Evolutionary conservation across 2,329 filamentous ascomycete genomes (phyloP).

Genomic region (Fusarium ambrosium): DNA sequence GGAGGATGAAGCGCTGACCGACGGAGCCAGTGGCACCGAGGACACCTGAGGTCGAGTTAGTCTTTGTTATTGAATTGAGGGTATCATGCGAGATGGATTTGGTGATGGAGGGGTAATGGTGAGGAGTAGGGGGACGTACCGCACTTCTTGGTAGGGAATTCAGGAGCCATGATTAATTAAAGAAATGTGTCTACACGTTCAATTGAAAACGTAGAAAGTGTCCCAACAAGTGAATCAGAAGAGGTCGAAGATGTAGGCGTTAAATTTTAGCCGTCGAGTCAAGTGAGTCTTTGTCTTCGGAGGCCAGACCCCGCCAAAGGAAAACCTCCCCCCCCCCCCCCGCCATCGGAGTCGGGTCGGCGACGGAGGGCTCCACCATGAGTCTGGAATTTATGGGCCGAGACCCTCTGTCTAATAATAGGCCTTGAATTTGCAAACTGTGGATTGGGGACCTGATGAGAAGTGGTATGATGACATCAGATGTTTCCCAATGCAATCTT

Average conservation of each 20-base stretch:
- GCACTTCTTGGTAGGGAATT: constrained; percentile 71
- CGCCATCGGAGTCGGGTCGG: constrained; percentile 51
- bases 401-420: constrained; percentile 29
- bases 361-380: constrained; percentile 7
- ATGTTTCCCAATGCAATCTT: constrained; percentile 19
- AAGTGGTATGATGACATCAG: constrained; percentile 24
- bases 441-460: background rate
- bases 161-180: constrained; percentile 49
- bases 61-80: constrained; percentile 3
- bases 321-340: constrained; percentile 42
- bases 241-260: constrained; percentile 11
- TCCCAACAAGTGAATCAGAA: background rate
- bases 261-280: constrained; percentile 40
- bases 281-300: constrained; percentile 32
- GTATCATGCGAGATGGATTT: constrained; percentile 10
- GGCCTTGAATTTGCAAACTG: constrained; percentile 16
- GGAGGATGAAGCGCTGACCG: constrained; percentile 93
- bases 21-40: constrained; percentile 95
- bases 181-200: background rate
- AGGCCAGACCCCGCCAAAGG: constrained; percentile 45
- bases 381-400: constrained; percentile 30
- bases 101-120: constrained; percentile 23
- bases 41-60: constrained; percentile 67
- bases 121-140: constrained; percentile 56
- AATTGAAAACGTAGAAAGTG: background rate